Conservation (phyloP, 2,329 filamentous ascomycete species). For the Trichoderma atroviride region DNA sequence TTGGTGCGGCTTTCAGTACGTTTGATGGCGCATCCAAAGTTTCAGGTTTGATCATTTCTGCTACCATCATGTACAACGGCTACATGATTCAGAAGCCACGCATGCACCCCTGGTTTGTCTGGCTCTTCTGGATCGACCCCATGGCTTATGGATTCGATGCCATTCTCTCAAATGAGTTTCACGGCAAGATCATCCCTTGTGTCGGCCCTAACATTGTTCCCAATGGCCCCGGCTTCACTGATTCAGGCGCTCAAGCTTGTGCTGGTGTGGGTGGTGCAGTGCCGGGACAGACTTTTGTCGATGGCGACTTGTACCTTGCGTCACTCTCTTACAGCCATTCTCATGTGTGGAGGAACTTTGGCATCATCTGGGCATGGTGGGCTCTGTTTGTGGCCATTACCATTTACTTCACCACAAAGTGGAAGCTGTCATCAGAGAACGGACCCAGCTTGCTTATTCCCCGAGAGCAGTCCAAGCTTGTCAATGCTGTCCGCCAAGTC, state of each 20-base stretch:
- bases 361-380: conserved; percentile 67
- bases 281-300: conserved; percentile 51
- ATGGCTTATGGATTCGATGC: conserved; percentile 71
- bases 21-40: conserved; percentile 64
- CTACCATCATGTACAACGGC: conserved; percentile 63
- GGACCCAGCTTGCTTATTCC: conserved; percentile 63
- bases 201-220: conserved; percentile 53
- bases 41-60: conserved; percentile 53
- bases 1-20: conserved; percentile 58
- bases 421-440: conserved; percentile 56
- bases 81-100: conserved; percentile 63
- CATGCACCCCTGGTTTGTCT: conserved; percentile 66
- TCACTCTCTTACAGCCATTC: conserved; percentile 56
- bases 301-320: conserved; percentile 60
- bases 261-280: conserved; percentile 60
- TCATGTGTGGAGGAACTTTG: conserved; percentile 63
- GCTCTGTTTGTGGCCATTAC: conserved; percentile 60
- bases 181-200: conserved; percentile 56
- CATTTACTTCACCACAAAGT: conserved; percentile 58
- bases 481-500: conserved; percentile 33
- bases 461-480: conserved; percentile 55
- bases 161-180: conserved; percentile 71
- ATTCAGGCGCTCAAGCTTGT: conserved; percentile 53
- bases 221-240: conserved; percentile 50
- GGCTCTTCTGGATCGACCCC: conserved; percentile 68